Evolutionary conservation across 345 rosid genomes (phyloP), one percentile per base, ranked within the genome.

Genomic region (Boechera retrofracta): DNA sequence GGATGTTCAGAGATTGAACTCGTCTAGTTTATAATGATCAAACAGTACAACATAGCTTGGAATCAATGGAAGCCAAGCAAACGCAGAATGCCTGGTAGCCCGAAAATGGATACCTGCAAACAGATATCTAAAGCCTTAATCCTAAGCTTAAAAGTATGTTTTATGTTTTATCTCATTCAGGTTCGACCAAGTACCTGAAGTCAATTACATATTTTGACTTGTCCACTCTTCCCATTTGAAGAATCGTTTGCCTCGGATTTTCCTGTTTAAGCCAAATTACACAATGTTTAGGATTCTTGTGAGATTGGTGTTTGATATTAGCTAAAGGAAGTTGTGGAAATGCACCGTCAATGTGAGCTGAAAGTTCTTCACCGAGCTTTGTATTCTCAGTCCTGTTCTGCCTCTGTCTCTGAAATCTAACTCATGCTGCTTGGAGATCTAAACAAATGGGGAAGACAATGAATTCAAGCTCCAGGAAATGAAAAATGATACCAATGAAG

Each of bases 191-290:
- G 38, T 80, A 93, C 97, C 98, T 91, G 91, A 89, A 94, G 67
- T 94, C 97, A 82, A 83, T 87, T 44, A 87, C 91, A 80, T 83
- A 94, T 76, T 87, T 91, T 10, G 85, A 64, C 78, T 83, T 88
- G 21, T 79, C 94, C 51, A 94, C 88, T 69, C 95, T 86, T 64
- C 97, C 98, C 65, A 91, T 93, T 85, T 94, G 98, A 80, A 94
- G 81, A 71, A 91, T 86, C 10, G 90, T 88, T 45, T 89, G 98
- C 74, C 81, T 89, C 10, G 92, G 85, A 18, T 85, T 86, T 79
- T 87, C 90, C 91, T 87, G 26, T 28, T 10, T 35, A 55, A 41
- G 57, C 38, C 68, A 71, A 72, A 4, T 24, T 28, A 21, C 65
- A 64, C 31, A 21, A 10, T 33, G 63, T 63, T 78, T 12, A 68